Base-by-base conservation (phyloP, 495 filamentous ascomycete species). In the Aspergillus affinis region DNA sequence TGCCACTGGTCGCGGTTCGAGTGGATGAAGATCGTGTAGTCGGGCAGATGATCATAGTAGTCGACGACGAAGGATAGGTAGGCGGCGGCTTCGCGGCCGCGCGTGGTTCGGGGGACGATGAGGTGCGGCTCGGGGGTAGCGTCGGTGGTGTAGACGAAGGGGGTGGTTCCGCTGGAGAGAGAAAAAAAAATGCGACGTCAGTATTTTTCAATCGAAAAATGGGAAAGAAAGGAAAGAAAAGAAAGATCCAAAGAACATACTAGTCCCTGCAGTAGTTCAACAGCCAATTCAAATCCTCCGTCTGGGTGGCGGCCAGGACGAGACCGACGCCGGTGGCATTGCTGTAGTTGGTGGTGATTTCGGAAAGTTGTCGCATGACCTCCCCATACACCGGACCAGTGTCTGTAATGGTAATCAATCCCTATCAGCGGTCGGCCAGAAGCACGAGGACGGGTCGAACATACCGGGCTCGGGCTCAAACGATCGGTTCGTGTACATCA, bases 21-120 rank as follows among this genome's bases (percentile, higher is more conserved):
- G 61, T 79, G 76, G 47, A 79, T 66, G 59, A 79, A 79, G 20
- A 79, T 64, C 0, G 71, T 69, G 64, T 76, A 75, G 12, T 57
- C 61, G 3, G 75, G 73, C 15, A 79, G 71, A 6, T 55, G 48
- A 41, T 76, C 65, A 65, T 79, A 79, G 57, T 62, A 71, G 52
- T 76, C 68, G 36, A 75, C 61, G 26, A 79, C 50, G 55, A 70
- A 79, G 53, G 76, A 75, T 17, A 79, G 70, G 53, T 79, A 79
- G 19, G 73, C 73, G 32, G 72, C 55, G 21, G 69, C 66, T 65
- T 79, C 76, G 59, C 73, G 76, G 50, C 76, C 76, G 23, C 70
- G 72, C 36, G 41, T 65, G 12, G 72, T 71, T n/a, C 53, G 58
- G 18, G 75, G 68, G 15, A 69, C 18, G 26, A 76, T 69, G 9